Conservation (phyloP, 2,329 filamentous ascomycete species). For the Colletotrichum australisinense region DNA sequence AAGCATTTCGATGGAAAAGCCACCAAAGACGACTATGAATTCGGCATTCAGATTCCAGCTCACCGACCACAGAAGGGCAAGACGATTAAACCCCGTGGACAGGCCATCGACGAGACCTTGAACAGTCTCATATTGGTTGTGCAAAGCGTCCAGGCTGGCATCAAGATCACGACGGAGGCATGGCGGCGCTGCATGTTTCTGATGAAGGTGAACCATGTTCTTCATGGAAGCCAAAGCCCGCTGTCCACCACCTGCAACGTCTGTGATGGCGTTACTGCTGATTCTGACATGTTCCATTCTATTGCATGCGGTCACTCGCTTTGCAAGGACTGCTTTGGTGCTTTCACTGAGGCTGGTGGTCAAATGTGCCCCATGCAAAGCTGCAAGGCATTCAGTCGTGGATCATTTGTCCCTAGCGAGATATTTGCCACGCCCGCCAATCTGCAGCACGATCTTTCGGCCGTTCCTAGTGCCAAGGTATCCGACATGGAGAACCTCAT, state of each 20-base stretch:
- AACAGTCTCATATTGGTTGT: slow-evolving; percentile 37
- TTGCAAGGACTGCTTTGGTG: neutral
- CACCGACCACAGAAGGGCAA: slow-evolving; percentile 31
- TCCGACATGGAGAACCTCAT: slow-evolving; percentile 40
- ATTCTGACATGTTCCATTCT: neutral
- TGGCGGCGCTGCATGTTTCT: neutral
- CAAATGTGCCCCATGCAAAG: neutral
- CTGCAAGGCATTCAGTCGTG: neutral
- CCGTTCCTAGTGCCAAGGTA: slow-evolving; percentile 35
- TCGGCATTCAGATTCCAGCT: slow-evolving; percentile 34
- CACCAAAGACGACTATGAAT: slow-evolving; percentile 37
- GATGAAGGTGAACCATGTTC: neutral
- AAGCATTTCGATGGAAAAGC: slow-evolving; percentile 1
- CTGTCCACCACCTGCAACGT: neutral
- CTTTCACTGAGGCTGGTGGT: neutral
- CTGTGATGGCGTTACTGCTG: neutral
- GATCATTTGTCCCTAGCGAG: neutral
- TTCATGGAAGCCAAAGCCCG: neutral
- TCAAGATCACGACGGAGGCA: slow-evolving; percentile 5
- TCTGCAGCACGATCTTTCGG: neutral
- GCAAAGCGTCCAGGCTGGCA: slow-evolving; percentile 34
- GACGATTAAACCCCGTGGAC: slow-evolving; percentile 32
- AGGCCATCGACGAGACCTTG: slow-evolving; percentile 36
- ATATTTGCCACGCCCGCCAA: neutral
- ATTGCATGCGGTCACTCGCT: slow-evolving; percentile 27